Percentiles rank a stretch among this genome's conserved stretches.
Conservation (phyloP, 176 grass and related monocot species). For the Cenchrus fungigraminus region DNA sequence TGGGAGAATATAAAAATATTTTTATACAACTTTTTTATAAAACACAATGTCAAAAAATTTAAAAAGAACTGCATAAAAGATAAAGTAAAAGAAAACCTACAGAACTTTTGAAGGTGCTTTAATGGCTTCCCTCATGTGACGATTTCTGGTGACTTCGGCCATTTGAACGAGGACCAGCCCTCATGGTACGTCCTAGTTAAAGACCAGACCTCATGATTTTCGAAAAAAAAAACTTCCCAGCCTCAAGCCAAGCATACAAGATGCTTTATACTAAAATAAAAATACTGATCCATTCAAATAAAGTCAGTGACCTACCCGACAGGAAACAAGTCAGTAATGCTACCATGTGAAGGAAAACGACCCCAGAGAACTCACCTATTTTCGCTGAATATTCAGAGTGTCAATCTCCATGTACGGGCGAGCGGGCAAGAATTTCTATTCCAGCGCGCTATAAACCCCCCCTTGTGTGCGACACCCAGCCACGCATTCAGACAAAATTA, state of each 20-base stretch:
- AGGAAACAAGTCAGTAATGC: background rate
- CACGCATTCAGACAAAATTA: background rate
- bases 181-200: too few relatives aligned
- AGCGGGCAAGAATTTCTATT: background rate
- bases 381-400: background rate
- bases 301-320: background rate
- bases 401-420: background rate
- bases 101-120: background rate
- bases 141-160: background rate
- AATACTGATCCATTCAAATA: too few relatives aligned
- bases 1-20: too few relatives aligned
- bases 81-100: background rate
- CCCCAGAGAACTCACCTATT: background rate
- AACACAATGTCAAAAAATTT: background rate
- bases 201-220: background rate
- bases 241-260: too few relatives aligned
- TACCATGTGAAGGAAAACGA: background rate
- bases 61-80: background rate
- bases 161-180: background rate
- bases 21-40: background rate
- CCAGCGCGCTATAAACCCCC: constrained; percentile 12
- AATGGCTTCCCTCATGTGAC: background rate
- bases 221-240: too few relatives aligned
- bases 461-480: background rate
- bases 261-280: too few relatives aligned